Percentiles rank a stretch among this genome's conserved stretches.
Conservation (phyloP, 2,329 filamentous ascomycete species). For the Cercospora sp. region DNA sequence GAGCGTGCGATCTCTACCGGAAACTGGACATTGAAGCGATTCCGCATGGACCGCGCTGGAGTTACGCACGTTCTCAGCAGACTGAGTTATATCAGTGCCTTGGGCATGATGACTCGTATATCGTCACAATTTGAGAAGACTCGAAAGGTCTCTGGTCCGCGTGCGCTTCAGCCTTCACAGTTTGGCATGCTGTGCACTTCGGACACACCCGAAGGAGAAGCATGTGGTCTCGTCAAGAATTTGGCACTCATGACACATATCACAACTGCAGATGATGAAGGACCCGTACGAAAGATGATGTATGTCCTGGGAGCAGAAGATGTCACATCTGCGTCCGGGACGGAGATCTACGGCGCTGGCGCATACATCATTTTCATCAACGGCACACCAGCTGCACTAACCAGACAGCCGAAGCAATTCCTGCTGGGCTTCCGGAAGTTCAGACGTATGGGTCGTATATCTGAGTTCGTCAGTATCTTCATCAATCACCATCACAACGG, state of each 20-base stretch:
- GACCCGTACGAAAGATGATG: conserved; percentile 80
- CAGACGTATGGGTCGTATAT: conserved; percentile 85
- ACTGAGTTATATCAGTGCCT: conserved; percentile 90
- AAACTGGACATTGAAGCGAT: conserved; percentile 97
- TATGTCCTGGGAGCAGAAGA: conserved; percentile 84
- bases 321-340: conserved; percentile 76
- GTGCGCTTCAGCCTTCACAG: conserved; percentile 93
- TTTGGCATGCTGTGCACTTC: conserved; percentile 98
- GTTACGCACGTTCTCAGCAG: conserved; percentile 95
- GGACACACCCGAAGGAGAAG: conserved; percentile 97
- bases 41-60: conserved; percentile 96
- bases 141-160: conserved; percentile 89
- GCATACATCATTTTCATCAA: conserved; percentile 93
- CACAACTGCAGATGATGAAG: conserved; percentile 93
- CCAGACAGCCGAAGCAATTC: conserved; percentile 82
- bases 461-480: conserved; percentile 73
- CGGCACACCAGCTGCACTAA: conserved; percentile 88
- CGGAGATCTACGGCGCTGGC: conserved; percentile 81
- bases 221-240: conserved; percentile 97
- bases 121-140: conserved; percentile 99
- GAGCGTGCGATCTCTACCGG: conserved; percentile 95
- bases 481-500: conserved; percentile 30
- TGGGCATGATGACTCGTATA: conserved; percentile 99
- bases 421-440: conserved; percentile 81
- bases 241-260: conserved; percentile 98